phyloP scores from a whole-genome alignment of 2,329 filamentous ascomycete species.

The Phialophora chinensis region DNA sequence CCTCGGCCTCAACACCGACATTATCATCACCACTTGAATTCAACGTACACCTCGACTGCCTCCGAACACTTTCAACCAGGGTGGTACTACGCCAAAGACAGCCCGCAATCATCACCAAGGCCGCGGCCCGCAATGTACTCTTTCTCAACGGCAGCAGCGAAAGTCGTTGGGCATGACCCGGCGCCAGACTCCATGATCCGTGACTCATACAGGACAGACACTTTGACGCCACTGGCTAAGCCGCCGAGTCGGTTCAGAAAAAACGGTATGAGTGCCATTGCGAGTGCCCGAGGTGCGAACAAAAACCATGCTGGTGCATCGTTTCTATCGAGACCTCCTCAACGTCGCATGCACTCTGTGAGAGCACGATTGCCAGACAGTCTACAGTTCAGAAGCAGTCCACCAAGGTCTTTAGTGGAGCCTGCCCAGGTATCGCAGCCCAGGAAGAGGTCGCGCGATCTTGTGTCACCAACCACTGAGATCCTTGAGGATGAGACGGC shows the following conservation, averaged over 20 bases:
- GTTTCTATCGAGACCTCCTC: constrained; percentile 19
- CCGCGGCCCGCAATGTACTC: constrained; percentile 32
- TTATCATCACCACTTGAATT: constrained; percentile 15
- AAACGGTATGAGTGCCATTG: constrained; percentile 36
- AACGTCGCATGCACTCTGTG: constrained; percentile 16
- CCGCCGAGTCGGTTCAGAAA: constrained; percentile 37
- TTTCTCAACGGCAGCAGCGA: constrained; percentile 39
- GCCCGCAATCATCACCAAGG: constrained; percentile 4
- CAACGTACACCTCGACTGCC: constrained; percentile 8
- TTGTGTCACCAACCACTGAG: constrained; percentile 20
- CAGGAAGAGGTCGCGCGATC: constrained; percentile 30
- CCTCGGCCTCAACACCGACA: constrained; percentile 17
- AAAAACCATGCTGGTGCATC: constrained; percentile 32
- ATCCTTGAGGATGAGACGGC: constrained; percentile 23
- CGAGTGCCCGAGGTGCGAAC: constrained; percentile 32
- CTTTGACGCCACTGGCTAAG: constrained; percentile 37
- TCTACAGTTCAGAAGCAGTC: constrained; percentile 39
- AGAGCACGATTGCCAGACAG: constrained; percentile 23
- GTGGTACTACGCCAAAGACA: constrained; percentile 37
- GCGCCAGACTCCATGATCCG: constrained; percentile 40
- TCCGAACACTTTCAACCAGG: constrained; percentile 39
- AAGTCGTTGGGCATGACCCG: constrained; percentile 34
- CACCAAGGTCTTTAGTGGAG: constrained; percentile 27
- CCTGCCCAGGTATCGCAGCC: constrained; percentile 11
- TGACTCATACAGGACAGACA: constrained; percentile 40